Conservation (phyloP, 2,329 filamentous ascomycete genomes). For the Trichoderma koningiopsis region DNA sequence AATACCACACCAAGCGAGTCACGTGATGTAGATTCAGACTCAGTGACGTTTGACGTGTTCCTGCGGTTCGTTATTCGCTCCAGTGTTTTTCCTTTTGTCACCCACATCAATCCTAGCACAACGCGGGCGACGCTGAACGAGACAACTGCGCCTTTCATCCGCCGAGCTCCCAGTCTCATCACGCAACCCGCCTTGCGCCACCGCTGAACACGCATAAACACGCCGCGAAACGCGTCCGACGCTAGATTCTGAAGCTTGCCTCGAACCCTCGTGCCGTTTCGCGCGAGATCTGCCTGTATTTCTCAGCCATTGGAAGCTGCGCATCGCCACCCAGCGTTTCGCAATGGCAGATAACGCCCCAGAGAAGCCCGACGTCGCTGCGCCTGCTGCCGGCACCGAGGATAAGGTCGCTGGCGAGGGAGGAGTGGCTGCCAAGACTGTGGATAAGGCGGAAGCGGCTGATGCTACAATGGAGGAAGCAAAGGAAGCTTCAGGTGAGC, state of each 20-base stretch:
- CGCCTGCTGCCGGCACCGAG: constrained; percentile 39
- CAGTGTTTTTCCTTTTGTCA: constrained; percentile 42
- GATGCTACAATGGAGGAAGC: constrained; percentile 36
- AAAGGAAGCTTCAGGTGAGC: constrained; percentile 40
- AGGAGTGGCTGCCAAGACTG: constrained; percentile 30
- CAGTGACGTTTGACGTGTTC: constrained; percentile 43
- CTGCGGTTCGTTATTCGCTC: constrained; percentile 38
- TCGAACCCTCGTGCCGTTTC: constrained; percentile 23
- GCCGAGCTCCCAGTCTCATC: constrained; percentile 35
- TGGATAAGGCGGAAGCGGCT: constrained; percentile 30
- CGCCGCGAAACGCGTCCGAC: constrained; percentile 31
- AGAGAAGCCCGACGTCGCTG: constrained; percentile 42
- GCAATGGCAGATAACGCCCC: constrained; percentile 45
- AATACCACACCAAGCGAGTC: constrained; percentile 29
- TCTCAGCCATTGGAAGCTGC: constrained; percentile 27
- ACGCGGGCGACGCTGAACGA: constrained; percentile 38
- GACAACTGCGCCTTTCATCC: constrained; percentile 40
- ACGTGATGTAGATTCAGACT: constrained; percentile 37
- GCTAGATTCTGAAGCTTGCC: constrained; percentile 24
- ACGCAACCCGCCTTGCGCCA: constrained; percentile 36
- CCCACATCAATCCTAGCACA: constrained; percentile 39
- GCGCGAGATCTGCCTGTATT: constrained; percentile 23
- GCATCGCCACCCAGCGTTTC: constrained; percentile 30
- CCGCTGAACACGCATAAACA: constrained; percentile 35
- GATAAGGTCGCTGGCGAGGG: constrained; percentile 33